Base-by-base conservation (phyloP, 441 rosid genomes). In the Mallotus japonicus region DNA sequence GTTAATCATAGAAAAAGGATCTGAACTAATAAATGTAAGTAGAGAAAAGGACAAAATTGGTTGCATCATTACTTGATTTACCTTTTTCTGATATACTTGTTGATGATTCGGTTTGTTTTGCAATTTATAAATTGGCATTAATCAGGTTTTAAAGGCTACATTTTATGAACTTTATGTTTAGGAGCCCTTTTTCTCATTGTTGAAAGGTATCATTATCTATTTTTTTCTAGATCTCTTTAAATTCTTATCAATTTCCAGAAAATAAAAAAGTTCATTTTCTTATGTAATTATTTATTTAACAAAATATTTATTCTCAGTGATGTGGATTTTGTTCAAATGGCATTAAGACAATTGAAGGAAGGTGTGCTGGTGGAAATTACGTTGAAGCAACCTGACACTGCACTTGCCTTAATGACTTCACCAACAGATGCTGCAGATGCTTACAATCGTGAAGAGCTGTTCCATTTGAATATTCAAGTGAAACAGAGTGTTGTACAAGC, bases 321-420 rank as follows among this genome's bases (percentile, higher is more conserved):
- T 63, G 34, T 65, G 51, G 42, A 17, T 69, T 80, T 54, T 65
- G 58, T 75, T 67, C 70, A 92, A 97, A 88, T 83, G 93, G 90
- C 12, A 59, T 74, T 54, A 89, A 86, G 80, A 89, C 87, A 50
- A 74, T 89, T 68, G 95, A 86, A 81, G 91, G 94, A 72, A 88
- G 92, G 76, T 88, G 92, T 75, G 91, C 89, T 49, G 76, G 65
- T 68, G 82, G 80, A 0, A 77, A 81, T 61, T 82, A 78, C 75
- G n/a, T n/a, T n/a, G n/a, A n/a, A n/a, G n/a, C n/a, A n/a, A n/a
- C n/a, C n/a, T n/a, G n/a, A n/a, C n/a, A n/a, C n/a, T n/a, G n/a
- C n/a, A n/a, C n/a, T n/a, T n/a, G n/a, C n/a, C n/a, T n/a, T n/a
- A n/a, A n/a, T n/a, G n/a, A n/a, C n/a, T n/a, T n/a, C n/a, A n/a